phyloP scores from a whole-genome alignment of 2,329 filamentous ascomycete genomes.

The Aspergillus latus region DNA sequence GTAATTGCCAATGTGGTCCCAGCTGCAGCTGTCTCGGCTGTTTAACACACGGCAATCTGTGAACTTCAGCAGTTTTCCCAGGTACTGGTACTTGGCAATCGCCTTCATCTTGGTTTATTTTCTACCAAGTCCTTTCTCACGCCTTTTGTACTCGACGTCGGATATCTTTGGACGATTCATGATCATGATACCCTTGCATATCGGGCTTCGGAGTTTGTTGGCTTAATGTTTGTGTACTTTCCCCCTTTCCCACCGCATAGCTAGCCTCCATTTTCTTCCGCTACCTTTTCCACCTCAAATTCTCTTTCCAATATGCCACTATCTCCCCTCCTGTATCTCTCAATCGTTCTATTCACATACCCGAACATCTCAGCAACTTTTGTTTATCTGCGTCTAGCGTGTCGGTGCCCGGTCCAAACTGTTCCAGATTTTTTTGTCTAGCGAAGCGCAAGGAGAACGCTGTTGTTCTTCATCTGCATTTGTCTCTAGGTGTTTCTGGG shows the following conservation, averaged over 20 bases:
- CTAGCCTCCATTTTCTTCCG: background rate
- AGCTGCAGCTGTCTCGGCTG: constrained; percentile 55
- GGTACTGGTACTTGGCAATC: background rate
- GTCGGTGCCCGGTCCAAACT: background rate
- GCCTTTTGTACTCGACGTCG: constrained; percentile 7
- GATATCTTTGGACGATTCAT: constrained; percentile 24
- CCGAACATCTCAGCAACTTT: background rate
- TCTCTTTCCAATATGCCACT: background rate
- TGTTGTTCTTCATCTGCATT: background rate
- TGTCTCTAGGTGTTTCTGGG: background rate
- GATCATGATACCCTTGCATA: constrained; percentile 33
- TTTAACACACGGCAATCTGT: constrained; percentile 52
- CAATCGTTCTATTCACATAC: background rate
- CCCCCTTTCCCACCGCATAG: background rate
- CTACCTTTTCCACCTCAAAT: background rate
- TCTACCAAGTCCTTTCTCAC: background rate
- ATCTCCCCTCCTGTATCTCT: background rate
- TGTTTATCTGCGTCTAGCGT: background rate
- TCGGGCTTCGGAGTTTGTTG: constrained; percentile 15
- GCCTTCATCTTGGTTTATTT: background rate
- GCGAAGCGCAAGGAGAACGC: background rate
- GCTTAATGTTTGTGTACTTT: constrained; percentile 11
- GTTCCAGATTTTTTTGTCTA: background rate
- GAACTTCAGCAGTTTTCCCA: constrained; percentile 32
- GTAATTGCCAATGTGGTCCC: constrained; percentile 54